Evolutionary conservation across 1,139 yeast species (phyloP).

Genomic region (Kodamaea sp.): DNA sequence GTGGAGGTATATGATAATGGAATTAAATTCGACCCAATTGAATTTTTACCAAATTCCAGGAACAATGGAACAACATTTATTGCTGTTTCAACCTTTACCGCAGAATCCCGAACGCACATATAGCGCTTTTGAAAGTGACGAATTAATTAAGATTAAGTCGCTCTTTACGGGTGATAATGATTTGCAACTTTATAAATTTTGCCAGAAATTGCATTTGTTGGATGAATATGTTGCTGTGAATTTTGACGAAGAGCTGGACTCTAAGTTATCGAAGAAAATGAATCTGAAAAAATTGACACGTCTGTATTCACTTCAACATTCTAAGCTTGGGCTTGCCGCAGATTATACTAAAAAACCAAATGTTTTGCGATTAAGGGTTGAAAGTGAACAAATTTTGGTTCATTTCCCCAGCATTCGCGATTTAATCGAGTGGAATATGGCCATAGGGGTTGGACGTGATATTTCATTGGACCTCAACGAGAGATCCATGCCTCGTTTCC

Average conservation of each 20-base stretch:
- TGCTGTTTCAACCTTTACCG: conserved; percentile 18
- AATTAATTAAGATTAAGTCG: conserved; percentile 19
- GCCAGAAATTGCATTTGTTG: conserved; percentile 22
- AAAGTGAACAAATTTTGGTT: conserved; percentile 63
- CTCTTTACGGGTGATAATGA: conserved; percentile 34
- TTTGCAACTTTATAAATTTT: conserved; percentile 33
- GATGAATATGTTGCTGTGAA: conserved; percentile 6
- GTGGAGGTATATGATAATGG: conserved; percentile 64
- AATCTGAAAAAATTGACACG: conserved; percentile 18
- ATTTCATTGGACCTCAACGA: conserved; percentile 58
- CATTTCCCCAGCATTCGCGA: conserved; percentile 54
- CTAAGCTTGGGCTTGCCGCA: conserved; percentile 64
- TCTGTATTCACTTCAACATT: conserved; percentile 66
- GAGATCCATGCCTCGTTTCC: conserved; percentile 61
- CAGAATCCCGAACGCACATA: conserved; percentile 11
- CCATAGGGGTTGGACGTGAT: conserved; percentile 58
- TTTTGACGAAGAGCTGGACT: conserved; percentile 8
- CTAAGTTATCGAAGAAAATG: conserved; percentile 3
- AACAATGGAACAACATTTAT: conserved; percentile 28
- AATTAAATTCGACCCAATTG: conserved; percentile 70
- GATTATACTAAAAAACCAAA: conserved; percentile 61
- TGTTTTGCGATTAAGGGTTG: conserved; percentile 60
- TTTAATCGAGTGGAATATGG: conserved; percentile 64
- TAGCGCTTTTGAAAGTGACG: conserved; percentile 16
- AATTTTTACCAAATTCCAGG: conserved; percentile 52